These are phyloP conservation scores for Lagerstroemia speciosa DNA, from an alignment of 345 rosid genomes.

Conservation along the genomic window DNA sequence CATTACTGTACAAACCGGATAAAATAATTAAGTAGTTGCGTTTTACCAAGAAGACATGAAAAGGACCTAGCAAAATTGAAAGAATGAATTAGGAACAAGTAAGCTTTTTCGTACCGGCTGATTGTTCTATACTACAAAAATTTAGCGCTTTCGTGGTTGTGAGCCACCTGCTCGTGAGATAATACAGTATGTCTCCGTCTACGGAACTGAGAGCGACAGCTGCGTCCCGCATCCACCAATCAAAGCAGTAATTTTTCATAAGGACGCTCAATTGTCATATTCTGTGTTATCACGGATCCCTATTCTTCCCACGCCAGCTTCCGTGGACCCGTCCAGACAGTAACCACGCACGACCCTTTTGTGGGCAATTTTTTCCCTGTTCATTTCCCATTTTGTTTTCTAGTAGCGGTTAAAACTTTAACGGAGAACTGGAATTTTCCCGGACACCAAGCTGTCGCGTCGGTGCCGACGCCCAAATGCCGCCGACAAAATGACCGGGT, in stretches of 20 bases:
- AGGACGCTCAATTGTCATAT: neutral
- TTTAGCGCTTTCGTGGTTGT: neutral
- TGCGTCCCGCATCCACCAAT: neutral
- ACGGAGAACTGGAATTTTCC: neutral
- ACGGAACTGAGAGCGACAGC: neutral
- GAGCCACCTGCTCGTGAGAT: neutral
- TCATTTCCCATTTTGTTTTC: neutral
- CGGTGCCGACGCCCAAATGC: constrained; percentile 9
- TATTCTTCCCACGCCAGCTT: neutral
- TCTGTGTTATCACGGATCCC: neutral
- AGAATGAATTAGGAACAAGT: no score
- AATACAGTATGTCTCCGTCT: neutral
- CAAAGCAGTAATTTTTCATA: neutral
- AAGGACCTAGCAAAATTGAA: no score
- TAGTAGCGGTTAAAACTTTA: neutral
- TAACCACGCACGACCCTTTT: neutral
- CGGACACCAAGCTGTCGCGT: constrained; percentile 6
- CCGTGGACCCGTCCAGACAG: neutral
- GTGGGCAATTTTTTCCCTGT: neutral
- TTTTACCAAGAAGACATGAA: no score
- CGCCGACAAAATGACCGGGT: constrained; percentile 11
- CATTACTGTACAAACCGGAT: no score
- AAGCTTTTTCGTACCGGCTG: no score
- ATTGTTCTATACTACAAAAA: no score
- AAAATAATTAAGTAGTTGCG: no score